Percentiles rank a stretch among this genome's conserved stretches.
These are phyloP conservation scores for Cystofilobasidium capitatum DNA, from an alignment of 768 basidiomycete genomes.

Conservation along the genomic window DNA sequence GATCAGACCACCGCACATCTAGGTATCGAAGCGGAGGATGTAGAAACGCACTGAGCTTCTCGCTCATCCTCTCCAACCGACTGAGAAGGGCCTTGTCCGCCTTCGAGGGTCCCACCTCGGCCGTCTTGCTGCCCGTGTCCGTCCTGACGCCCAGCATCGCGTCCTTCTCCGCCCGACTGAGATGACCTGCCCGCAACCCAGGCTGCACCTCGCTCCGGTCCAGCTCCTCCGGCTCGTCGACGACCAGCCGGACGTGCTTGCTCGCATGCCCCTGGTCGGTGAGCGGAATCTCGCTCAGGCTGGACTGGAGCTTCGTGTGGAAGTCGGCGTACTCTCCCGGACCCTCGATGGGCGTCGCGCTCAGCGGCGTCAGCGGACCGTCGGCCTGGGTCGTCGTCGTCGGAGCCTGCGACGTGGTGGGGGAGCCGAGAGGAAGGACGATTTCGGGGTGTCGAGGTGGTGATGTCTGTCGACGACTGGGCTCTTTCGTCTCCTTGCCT, in stretches of 20 bases:
- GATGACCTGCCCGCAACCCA: neutral
- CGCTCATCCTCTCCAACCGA: constrained; percentile 36
- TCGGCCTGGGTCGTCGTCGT: neutral
- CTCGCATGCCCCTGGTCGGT: neutral
- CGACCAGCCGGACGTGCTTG: constrained; percentile 6
- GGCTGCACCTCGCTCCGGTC: neutral
- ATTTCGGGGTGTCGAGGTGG: neutral
- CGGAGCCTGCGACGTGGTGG: neutral
- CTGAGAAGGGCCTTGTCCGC: constrained; percentile 16
- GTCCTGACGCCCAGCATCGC: neutral
- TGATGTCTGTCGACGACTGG: no score
- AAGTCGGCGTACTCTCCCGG: neutral
- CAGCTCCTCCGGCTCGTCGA: constrained; percentile 13
- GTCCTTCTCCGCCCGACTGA: neutral
- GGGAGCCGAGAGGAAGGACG: neutral
- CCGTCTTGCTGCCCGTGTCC: neutral
- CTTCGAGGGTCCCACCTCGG: neutral
- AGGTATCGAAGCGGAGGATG: neutral
- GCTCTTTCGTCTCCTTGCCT: no score
- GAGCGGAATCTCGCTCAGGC: neutral
- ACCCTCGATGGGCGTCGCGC: neutral
- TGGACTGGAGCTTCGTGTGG: neutral
- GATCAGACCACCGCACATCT: neutral
- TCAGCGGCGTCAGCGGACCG: neutral
- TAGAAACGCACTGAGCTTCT: constrained; percentile 38